These are phyloP conservation scores for Melanomma pulvis-pyrius DNA, from an alignment of 495 filamentous ascomycete genomes.

Conservation along the genomic window DNA sequence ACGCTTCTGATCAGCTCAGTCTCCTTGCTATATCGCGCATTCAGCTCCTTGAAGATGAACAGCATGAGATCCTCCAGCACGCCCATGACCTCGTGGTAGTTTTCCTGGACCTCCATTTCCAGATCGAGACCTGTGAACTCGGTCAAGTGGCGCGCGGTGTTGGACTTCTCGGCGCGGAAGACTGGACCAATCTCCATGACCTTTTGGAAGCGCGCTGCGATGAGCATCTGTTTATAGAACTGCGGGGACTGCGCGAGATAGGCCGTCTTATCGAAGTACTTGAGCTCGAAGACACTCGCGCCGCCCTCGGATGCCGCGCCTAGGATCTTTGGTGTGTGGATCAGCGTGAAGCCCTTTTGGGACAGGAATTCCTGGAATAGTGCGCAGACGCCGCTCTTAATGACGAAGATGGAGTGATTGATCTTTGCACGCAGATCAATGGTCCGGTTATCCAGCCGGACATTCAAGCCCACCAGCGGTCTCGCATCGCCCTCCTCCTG, in stretches of 20 bases:
- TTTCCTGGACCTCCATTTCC: conserved; percentile 52
- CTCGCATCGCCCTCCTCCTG: conserved; percentile 36
- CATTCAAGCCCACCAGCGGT: conserved; percentile 49
- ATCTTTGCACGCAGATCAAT: conserved; percentile 48
- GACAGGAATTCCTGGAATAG: conserved; percentile 50
- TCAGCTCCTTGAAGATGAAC: conserved; percentile 51
- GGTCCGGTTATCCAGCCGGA: conserved; percentile 49
- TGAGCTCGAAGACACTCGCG: conserved; percentile 50
- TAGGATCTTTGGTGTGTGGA: conserved; percentile 48
- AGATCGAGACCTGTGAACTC: conserved; percentile 54
- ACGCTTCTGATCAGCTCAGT: conserved; percentile 48
- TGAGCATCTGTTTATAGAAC: conserved; percentile 53
- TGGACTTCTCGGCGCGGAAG: conserved; percentile 53
- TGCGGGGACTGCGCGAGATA: conserved; percentile 52
- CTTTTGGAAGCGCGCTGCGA: conserved; percentile 47
- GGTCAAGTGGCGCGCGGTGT: conserved; percentile 51
- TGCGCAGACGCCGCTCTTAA: conserved; percentile 46
- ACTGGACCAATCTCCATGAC: conserved; percentile 52
- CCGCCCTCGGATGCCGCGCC: conserved; percentile 50
- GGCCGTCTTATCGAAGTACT: conserved; percentile 48
- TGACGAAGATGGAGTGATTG: conserved; percentile 51
- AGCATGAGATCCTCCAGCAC: conserved; percentile 51
- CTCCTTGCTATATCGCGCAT: conserved; percentile 44
- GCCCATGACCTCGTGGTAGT: conserved; percentile 53
- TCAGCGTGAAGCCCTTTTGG: conserved; percentile 42